Evolutionary conservation across 139 green algal species (phyloP).

Genomic region (Chlamydomonas eustigma): DNA sequence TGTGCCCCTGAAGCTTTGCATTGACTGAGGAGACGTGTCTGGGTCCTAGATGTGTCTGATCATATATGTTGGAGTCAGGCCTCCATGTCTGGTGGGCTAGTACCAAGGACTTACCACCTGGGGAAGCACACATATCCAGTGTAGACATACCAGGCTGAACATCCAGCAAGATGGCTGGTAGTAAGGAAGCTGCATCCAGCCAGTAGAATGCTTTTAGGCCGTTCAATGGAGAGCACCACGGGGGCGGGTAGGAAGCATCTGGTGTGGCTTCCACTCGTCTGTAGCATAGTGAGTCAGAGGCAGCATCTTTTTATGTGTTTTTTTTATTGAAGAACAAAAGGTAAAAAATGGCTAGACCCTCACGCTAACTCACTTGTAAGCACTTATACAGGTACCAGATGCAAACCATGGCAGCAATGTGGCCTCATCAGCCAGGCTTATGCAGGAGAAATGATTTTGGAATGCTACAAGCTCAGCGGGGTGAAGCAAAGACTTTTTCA

Average conservation of each 20-base stretch:
- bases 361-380: no score
- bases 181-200: conserved; percentile 54
- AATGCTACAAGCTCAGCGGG: conserved; percentile 26
- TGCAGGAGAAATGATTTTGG: conserved; percentile 17
- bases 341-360: no score
- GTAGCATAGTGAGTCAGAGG: no score
- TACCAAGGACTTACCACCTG: conserved; percentile 55
- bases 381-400: not conserved
- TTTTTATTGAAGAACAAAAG: no score
- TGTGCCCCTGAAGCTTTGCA: no score
- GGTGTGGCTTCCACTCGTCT: no score
- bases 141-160: conserved; percentile 11
- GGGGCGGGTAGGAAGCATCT: conserved; percentile 17
- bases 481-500: conserved; percentile 25
- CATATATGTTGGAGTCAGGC: not conserved
- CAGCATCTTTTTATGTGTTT: no score
- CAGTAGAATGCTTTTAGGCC: conserved; percentile 47
- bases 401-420: not conserved
- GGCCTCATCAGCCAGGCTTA: not conserved
- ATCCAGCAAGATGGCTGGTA: conserved; percentile 52
- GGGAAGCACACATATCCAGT: conserved; percentile 66
- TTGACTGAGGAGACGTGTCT: no score
- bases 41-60: no score
- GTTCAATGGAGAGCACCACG: not conserved
- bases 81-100: conserved; percentile 42